A percentile compares a stretch with the other conserved stretches of the same genome.
Evolutionary conservation across 2,329 filamentous ascomycete genomes (phyloP).

Genomic region (Cladosporium sp.): DNA sequence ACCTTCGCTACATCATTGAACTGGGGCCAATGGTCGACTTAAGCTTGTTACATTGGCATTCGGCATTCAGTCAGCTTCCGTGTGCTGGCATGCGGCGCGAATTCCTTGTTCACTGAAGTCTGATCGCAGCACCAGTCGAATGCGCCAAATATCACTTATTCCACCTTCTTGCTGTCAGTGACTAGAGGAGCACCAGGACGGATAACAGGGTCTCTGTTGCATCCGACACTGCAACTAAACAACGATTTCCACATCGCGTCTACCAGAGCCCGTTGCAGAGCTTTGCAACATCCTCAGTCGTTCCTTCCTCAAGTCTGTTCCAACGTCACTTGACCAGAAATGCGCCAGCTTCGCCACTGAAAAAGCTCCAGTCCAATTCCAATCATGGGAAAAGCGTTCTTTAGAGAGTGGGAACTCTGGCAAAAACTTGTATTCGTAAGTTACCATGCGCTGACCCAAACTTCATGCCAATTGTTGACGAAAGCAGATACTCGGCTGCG

Average conservation of each 20-base stretch:
- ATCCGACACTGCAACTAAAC: background rate
- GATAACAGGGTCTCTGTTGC: background rate
- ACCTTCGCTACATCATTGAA: background rate
- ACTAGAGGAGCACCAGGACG: background rate
- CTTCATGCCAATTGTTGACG: constrained; percentile 28
- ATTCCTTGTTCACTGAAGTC: background rate
- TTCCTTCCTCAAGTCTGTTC: background rate
- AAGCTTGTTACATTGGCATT: background rate
- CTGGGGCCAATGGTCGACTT: background rate
- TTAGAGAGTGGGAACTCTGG: constrained; percentile 71
- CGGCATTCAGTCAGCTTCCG: background rate
- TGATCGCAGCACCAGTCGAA: background rate
- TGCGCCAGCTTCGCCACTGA: background rate
- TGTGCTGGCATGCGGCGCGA: background rate
- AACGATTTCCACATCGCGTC: background rate
- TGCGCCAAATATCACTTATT: background rate
- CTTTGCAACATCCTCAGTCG: background rate
- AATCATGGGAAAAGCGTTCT: constrained; percentile 37
- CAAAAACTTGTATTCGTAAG: constrained; percentile 87
- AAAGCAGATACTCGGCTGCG: constrained; percentile 67
- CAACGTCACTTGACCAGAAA: background rate
- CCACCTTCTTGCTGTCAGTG: background rate
- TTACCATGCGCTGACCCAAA: constrained; percentile 5
- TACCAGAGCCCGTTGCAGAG: background rate
- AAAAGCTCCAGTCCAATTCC: background rate